These are phyloP conservation scores for Malassezia cuniculi DNA, from an alignment of 1,284 basidiomycete species.

Conservation along the genomic window DNA sequence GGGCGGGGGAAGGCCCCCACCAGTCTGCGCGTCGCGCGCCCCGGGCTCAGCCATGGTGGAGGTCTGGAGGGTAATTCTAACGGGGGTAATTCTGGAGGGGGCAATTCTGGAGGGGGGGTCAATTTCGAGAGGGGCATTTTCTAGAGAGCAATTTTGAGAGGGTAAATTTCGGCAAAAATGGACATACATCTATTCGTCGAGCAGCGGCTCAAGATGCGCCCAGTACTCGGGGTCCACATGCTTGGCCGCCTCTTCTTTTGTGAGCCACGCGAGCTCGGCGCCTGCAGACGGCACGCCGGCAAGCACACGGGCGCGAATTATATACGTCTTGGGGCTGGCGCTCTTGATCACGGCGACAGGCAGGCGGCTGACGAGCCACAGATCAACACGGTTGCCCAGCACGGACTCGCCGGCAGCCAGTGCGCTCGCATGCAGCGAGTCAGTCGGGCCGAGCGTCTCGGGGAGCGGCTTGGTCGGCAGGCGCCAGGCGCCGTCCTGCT, in stretches of 20 bases:
- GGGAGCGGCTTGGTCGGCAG: slow-evolving; percentile 22
- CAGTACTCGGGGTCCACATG: slow-evolving; percentile 55
- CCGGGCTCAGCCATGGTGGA: too few species aligned
- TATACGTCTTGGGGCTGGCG: slow-evolving; percentile 25
- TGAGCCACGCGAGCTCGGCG: slow-evolving; percentile 73
- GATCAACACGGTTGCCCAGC: slow-evolving; percentile 34
- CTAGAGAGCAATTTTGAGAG: too few species aligned
- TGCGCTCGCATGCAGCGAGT: slow-evolving; percentile 15
- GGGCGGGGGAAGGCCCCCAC: too few species aligned
- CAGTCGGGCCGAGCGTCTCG: slow-evolving; percentile 1
- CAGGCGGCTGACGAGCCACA: slow-evolving; percentile 38
- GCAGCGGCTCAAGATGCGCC: slow-evolving; percentile 61
- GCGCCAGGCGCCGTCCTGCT: slow-evolving; percentile 13
- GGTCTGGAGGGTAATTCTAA: too few species aligned
- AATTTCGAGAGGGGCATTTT: too few species aligned
- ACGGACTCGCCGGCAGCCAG: slow-evolving; percentile 18
- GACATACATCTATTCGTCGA: slow-evolving; percentile 45
- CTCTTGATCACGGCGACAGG: slow-evolving; percentile 24
- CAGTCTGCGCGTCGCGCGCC: too few species aligned
- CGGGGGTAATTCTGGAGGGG: too few species aligned
- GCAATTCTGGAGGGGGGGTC: too few species aligned
- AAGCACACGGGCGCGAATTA: slow-evolving; percentile 30
- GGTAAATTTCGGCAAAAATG: too few species aligned
- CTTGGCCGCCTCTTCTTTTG: slow-evolving; percentile 67
- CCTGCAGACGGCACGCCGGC: slow-evolving; percentile 45